Base-by-base conservation (phyloP, 345 rosid species). In the Dipteronia sinensis region DNA sequence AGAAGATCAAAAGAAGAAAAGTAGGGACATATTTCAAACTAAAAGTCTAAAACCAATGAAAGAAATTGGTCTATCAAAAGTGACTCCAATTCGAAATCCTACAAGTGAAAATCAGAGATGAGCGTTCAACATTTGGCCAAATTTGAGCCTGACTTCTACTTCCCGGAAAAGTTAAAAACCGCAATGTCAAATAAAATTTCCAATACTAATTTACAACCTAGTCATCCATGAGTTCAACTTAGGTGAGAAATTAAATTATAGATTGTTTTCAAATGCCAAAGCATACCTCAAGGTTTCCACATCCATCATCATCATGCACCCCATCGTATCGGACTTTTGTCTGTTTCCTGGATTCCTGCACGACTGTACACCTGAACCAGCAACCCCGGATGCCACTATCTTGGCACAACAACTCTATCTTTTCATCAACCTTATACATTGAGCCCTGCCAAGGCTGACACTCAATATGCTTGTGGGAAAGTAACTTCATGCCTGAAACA, bases 301-400 rank as follows among this genome's bases (percentile, higher is more conserved):
- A 85, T 77, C 89, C 97, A 82, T 92, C 95, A 65, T 89, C 99
- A 74, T 93, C 98, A 82, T 79, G 87, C 81, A 96, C 71, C 83
- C 93, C 99, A 85, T 91, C 93, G 86, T 93, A 96, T 77, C 79
- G 89, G 34, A 96, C 97, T 81, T 89, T 96, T 73, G 93, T 87
- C 77, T 84, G 91, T 77, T 86, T 96, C 67, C 85, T 81, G 67
- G 90, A 86, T 67, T 88, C 80, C 79, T 89, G 88, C 80, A 96
- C 73, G 84, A 93, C 82, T 20, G 92, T 90, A 85, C 98, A 92
- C 85, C 92, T 88, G 84, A 96, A 96, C 99, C 98, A 93, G 85
- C 99, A 93, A 66, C 99, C 99, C 84, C 97, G 89, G 77, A 96
- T 85, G 55, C 99, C 99, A 71, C 99, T 96, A 84, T 96, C 99